Percentiles rank a stretch among this genome's conserved stretches.
phyloP scores from a whole-genome alignment of 805 yeast genomes.

The Ogataea philodendri region DNA sequence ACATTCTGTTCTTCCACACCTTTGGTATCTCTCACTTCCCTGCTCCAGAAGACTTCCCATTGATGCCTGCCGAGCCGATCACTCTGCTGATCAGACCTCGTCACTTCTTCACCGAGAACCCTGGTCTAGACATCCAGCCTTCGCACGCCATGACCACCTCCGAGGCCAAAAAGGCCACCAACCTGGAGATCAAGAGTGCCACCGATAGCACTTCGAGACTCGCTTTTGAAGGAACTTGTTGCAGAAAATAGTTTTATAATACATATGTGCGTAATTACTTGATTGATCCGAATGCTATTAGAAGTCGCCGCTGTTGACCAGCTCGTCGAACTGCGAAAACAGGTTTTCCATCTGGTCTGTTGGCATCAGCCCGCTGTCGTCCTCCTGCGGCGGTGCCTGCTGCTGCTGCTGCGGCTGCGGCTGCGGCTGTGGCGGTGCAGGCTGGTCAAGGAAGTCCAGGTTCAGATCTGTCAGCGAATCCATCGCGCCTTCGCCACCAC shows the following conservation, averaged over 20 bases:
- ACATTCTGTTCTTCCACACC: constrained; percentile 74
- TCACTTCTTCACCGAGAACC: constrained; percentile 75
- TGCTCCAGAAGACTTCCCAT: constrained; percentile 86
- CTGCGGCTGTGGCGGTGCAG: constrained; percentile 10
- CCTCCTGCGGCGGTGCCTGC: constrained; percentile 7
- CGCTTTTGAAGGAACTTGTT: constrained; percentile 42
- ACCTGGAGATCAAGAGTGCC: constrained; percentile 40
- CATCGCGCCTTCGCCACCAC: constrained; percentile 4
- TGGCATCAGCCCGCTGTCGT: constrained; percentile 24
- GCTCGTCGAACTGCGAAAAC: constrained; percentile 33
- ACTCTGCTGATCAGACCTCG: constrained; percentile 74
- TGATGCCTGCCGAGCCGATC: constrained; percentile 85
- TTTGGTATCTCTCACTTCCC: constrained; percentile 87
- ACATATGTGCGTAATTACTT: constrained; percentile 2
- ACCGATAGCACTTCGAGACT: constrained; percentile 50
- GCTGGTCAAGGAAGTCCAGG: constrained; percentile 26
- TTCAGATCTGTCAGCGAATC: constrained; percentile 29
- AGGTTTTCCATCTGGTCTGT: constrained; percentile 34
- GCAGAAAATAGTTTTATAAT: constrained; percentile 14
- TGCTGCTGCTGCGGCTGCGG: constrained; percentile 1
- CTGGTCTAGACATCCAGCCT: constrained; percentile 72
- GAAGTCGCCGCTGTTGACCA: constrained; percentile 24
- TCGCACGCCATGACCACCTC: constrained; percentile 51
- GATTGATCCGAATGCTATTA: no score
- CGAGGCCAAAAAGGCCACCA: constrained; percentile 39